Base-by-base conservation (phyloP, 1,284 basidiomycete genomes). In the Pterulicium gracile region DNA sequence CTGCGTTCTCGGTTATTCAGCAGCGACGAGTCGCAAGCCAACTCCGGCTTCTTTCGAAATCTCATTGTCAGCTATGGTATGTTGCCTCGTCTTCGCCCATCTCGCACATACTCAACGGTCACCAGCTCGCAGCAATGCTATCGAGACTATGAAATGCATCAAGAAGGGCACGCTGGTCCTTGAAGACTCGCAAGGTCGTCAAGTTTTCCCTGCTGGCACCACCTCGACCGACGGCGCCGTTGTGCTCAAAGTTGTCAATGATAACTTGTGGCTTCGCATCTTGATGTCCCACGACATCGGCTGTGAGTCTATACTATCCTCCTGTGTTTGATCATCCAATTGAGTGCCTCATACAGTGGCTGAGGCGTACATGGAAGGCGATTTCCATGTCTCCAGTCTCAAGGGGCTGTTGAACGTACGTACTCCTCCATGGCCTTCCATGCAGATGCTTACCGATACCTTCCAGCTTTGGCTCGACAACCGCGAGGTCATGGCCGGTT, bases 391-490 rank as follows among this genome's bases (percentile, higher is more conserved):
- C 0, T 58, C 59, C 3, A 62, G 67, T 42, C 52, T 72, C 24
- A 64, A 63, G 23, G 55, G 58, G n/a, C 53, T 67, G 34, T 66
- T 70, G 52, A 60, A 64, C 51, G 66, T 63, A 46, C 19, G 34
- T 47, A 34, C 41, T 43, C 23, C 15, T n/a, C 27, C n/a, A 10
- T 32, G 27, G 7, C 14, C 27, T 23, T 32, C 35, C 27, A 23
- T 13, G 21, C 7, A 13, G 35, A 21, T n/a, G 14, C 18, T 22
- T 72, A 22, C 60, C 61, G 34, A 53, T 66, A 10, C 27, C 40
- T 68, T 68, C 54, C 59, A 65, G 55, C 66, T 65, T 44, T 71
- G 70, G 55, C 65, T 72, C 47, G 51, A 63, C 42, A 72, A 71
- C 51, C 58, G 65, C 22, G 50, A 62, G 10, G 50, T 57, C 21